Percentiles rank a stretch among this genome's conserved stretches.
These are phyloP conservation scores for Leishmania major DNA, from an alignment of 208 protist species.

Conservation along the genomic window DNA sequence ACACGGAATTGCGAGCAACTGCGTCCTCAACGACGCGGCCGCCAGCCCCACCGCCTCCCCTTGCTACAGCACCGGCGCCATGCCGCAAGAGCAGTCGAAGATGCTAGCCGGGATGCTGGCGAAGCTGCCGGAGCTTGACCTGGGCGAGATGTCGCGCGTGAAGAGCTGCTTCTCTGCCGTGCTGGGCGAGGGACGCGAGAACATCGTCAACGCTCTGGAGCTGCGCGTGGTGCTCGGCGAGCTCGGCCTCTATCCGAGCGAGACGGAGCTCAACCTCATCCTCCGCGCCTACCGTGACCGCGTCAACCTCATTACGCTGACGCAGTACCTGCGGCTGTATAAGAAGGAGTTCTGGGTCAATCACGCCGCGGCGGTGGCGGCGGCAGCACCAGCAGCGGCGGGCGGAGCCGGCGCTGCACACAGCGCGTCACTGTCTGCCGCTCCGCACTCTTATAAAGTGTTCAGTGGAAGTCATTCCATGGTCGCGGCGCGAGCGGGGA, in stretches of 20 bases:
- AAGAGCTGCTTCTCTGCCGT: constrained; percentile 46
- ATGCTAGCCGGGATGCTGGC: constrained; percentile 31
- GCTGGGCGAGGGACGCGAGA: constrained; percentile 59
- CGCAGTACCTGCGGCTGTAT: constrained; percentile 83
- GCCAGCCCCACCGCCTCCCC: not conserved
- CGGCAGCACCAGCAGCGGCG: constrained; percentile 2
- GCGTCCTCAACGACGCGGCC: not conserved
- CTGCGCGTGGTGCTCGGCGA: constrained; percentile 75
- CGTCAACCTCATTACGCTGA: constrained; percentile 64
- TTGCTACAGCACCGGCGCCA: too few relatives aligned
- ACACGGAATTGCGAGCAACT: constrained; percentile 1
- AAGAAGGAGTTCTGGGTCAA: constrained; percentile 63
- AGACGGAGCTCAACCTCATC: constrained; percentile 65
- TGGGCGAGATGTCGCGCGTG: constrained; percentile 67
- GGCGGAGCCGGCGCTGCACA: not conserved
- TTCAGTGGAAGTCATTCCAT: constrained; percentile 14
- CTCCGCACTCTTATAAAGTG: constrained; percentile 1
- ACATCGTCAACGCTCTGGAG: constrained; percentile 65
- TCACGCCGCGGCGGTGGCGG: not conserved
- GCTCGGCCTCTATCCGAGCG: constrained; percentile 75
- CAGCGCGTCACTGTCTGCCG: constrained; percentile 7
- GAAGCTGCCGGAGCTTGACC: constrained; percentile 67
- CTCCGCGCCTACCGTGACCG: constrained; percentile 57
- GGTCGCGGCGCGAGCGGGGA: not conserved
- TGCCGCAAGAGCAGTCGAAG: constrained; percentile 16